Base-by-base conservation (phyloP, 441 rosid species). In the Hura crepitans region DNA sequence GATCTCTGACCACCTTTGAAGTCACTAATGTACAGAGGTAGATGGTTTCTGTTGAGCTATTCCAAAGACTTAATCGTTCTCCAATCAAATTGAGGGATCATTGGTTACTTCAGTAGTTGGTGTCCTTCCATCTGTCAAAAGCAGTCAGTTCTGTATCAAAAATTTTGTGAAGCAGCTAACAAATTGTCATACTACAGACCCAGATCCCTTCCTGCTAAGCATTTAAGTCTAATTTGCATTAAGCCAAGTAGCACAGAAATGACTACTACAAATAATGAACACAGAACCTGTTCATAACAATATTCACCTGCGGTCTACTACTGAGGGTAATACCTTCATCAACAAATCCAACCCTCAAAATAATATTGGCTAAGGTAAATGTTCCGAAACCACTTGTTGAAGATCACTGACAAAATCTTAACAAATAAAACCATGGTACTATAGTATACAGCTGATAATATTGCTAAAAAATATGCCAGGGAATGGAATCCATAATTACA, bases 71-170 rank as follows among this genome's bases (percentile, higher is more conserved):
- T 71, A 47, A 65, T 31, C 35, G 54, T 66, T 73, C 74, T 47
- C 59, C 65, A 25, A 50, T 78, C 80, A 82, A 65, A 51, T 33
- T 37, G 71, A 71, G 49, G 42, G 74, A 57, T 74, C 75, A 27
- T 49, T 60, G 20, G 7, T 68, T 68, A 78, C 77, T 65, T 70
- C 82, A 22, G 70, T 68, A 23, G 56, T 35, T 27, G 71, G 37
- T 25, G 73, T 68, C 69, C 65, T 63, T 62, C 75, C 82, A 72
- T 75, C 93, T 88, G 85, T 76, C 66, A 80, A 62, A 30, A 72
- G 59, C 60, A 63, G 27, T 15, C 43, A 53, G 69, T 53, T 55
- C 4, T 18, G 12, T 25, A 43, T 20, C 14, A 69, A 47, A 59
- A 2, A 20, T 23, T 58, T 33, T 6, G 11, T 3, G 18, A 64